phyloP scores from a whole-genome alignment of 306 rosid species.

The Begonia fuchsioides region DNA sequence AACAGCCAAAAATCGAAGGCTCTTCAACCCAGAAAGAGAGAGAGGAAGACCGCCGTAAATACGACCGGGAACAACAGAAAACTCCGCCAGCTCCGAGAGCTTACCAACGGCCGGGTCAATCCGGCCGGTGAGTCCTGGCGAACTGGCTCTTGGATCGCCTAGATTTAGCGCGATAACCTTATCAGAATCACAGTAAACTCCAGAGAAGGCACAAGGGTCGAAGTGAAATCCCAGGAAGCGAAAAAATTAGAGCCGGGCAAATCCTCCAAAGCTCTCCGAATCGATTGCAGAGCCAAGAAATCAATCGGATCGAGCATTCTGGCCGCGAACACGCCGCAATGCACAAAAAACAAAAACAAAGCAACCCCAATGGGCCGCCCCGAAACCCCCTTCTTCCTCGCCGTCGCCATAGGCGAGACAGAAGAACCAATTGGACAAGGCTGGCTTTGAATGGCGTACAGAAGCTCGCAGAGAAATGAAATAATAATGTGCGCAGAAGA shows the following conservation, averaged over 20 bases:
- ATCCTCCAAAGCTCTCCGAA: constrained; percentile 53
- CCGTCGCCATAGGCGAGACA: constrained; percentile 50
- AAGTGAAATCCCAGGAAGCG: constrained; percentile 88
- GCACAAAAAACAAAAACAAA: constrained; percentile 22
- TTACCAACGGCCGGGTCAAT: constrained; percentile 60
- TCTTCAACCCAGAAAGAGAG: constrained; percentile 32
- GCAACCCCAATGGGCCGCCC: constrained; percentile 10
- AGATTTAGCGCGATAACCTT: constrained; percentile 79
- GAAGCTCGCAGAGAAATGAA: constrained; percentile 6
- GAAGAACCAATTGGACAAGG: neutral
- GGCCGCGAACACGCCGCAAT: constrained; percentile 3
- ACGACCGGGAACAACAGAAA: constrained; percentile 80
- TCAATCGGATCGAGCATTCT: constrained; percentile 85
- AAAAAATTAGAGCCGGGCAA: constrained; percentile 77
- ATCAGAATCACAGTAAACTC: constrained; percentile 73
- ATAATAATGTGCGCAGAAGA: constrained; percentile 5
- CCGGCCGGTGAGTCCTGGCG: constrained; percentile 74
- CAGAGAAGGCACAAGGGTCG: constrained; percentile 83
- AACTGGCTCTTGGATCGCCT: constrained; percentile 81
- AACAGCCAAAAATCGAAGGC: constrained; percentile 68
- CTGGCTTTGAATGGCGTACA: constrained; percentile 37
- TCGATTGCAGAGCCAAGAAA: constrained; percentile 79
- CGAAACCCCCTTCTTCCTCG: constrained; percentile 7
- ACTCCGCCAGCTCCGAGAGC: constrained; percentile 64
- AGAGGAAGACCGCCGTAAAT: constrained; percentile 55